Evolutionary conservation across 2,329 filamentous ascomycete genomes (phyloP), one percentile per base, ranked within the genome.

Genomic region (Botrytis pseudocinerea): DNA sequence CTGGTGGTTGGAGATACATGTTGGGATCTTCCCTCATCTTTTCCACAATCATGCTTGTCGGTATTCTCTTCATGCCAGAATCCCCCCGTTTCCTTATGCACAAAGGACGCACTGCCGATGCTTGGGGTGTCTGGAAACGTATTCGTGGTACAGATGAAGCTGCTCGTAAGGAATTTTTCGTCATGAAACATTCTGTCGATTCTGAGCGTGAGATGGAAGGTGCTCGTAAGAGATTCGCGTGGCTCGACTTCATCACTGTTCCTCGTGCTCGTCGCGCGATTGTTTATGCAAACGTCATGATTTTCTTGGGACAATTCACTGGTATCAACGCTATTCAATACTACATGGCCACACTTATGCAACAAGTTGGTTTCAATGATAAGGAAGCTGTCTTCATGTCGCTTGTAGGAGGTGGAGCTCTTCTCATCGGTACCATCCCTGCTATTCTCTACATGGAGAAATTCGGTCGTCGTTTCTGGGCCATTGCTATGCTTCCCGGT

Each of bases 381-480:
- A 85, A 87, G 73, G 81, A 90, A 68, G 82, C 89, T 25, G 92
- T 90, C 74, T 93, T 92, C 85, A 93, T 93, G 91, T 92, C 91
- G 0, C 85, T 93, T 0, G 91, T 93, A 22, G 91, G 91, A 4
- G 91, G 91, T 40, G 91, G 89, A 6, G 83, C 90, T 0, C 85
- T 93, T 0, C 85, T 93, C 0, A 77, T 93, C 25, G 91, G 90
- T 35, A 91, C 90, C 0, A 90, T 92, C 48, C 90, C 90, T 0
- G 90, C 90, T 0, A 88, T 91, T 72, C 85, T 92, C 79, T 87
- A 88, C 75, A 93, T 93, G 91, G 91, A 93, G 78, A 87, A 85
- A 4, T 93, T 90, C 66, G 91, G 91, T 20, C 89, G 91, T 35
- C 89, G 91, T 6, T 93, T 93, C 85, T 93, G 91, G 91, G 91